Base-by-base conservation (phyloP, 371 early-diverging fungal genomes). In the Dichotomocladium elegans region DNA sequence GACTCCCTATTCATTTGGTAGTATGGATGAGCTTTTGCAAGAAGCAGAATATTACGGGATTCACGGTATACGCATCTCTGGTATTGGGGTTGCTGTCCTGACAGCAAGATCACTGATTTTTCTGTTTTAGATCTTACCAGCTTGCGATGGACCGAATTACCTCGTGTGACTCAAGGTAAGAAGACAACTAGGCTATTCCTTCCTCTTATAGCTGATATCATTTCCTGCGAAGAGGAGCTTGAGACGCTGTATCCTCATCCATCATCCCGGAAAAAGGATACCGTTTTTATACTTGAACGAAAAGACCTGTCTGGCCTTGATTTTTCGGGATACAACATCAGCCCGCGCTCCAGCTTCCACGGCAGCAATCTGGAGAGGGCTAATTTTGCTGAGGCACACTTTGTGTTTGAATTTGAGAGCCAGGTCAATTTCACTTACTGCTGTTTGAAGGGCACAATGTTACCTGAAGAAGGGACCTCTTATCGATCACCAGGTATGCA, bases 1-100 rank as follows among this genome's bases (percentile, higher is more conserved):
- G 4, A 43, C 21, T 22, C n/a, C n/a, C n/a, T n/a, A n/a, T n/a
- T n/a, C n/a, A n/a, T 30, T 46, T 30, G 27, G 8, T 43, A 72
- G 69, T 11, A 72, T 68, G 72, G 73, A 72, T 29, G 73, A 72
- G 41, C 44, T 72, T 9, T 69, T 69, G 60, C 73, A 72, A 52
- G 73, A 72, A 51, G 73, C 73, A 33, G 40, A 44, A 1, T 72
- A 62, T 42, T 72, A 72, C 33, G 48, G 51, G 28, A 51, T 72
- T 22, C 47, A 58, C 40, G 73, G 73, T 60, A 51, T 35, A 21
- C 14, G 9, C 5, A n/a, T 4, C 2, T 35, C 17, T 35, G 35
- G n/a, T 21, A 37, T 37, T 2, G 37, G 14, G 5, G 17, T 37
- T 15, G 21, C n/a, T n/a, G n/a, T n/a, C n/a, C n/a, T n/a, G n/a